Base-by-base conservation (phyloP, 1,284 basidiomycete species). In the Tilletiopsis washingtonensis region DNA sequence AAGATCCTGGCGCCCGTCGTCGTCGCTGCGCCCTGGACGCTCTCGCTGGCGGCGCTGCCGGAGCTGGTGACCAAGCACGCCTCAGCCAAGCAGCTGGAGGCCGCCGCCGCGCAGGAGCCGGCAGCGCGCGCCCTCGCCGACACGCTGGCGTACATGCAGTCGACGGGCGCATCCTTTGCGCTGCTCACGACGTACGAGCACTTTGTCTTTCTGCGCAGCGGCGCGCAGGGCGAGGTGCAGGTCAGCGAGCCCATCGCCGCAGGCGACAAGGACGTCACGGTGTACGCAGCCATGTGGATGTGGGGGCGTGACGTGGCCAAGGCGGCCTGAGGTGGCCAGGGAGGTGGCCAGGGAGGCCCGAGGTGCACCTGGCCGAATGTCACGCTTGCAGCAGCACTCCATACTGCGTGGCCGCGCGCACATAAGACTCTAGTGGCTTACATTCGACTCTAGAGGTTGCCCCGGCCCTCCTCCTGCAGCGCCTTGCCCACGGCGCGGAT, bases 401-500 rank as follows among this genome's bases (percentile, higher is more conserved):
- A n/a, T n/a, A n/a, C n/a, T n/a, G n/a, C n/a, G n/a, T n/a, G n/a
- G n/a, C n/a, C n/a, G n/a, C n/a, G n/a, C n/a, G n/a, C n/a, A n/a
- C n/a, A n/a, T n/a, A n/a, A n/a, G n/a, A n/a, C n/a, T n/a, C n/a
- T n/a, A n/a, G n/a, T n/a, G n/a, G n/a, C n/a, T n/a, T n/a, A n/a
- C n/a, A n/a, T n/a, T n/a, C n/a, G n/a, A 34, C 2, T 34, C 38
- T 47, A 47, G 34, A 65, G 55, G 25, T 62, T 53, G n/a, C 59
- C 65, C 23, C 69, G 63, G 11, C 74, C 62, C 51, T 77, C 78
- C 57, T 80, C 79, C 40, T 78, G 77, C 46, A 79, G 75, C 1
- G 83, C 85, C 62, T 80, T 76, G 69, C 82, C 80, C 11, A 96
- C 83, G 0, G 88, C 90, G 47, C 81, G 80, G 23, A 97, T 76